A percentile compares a stretch with the other conserved stretches of the same genome.
Conservation (phyloP, 2,329 filamentous ascomycete species). For the Talaromyces sp. region DNA sequence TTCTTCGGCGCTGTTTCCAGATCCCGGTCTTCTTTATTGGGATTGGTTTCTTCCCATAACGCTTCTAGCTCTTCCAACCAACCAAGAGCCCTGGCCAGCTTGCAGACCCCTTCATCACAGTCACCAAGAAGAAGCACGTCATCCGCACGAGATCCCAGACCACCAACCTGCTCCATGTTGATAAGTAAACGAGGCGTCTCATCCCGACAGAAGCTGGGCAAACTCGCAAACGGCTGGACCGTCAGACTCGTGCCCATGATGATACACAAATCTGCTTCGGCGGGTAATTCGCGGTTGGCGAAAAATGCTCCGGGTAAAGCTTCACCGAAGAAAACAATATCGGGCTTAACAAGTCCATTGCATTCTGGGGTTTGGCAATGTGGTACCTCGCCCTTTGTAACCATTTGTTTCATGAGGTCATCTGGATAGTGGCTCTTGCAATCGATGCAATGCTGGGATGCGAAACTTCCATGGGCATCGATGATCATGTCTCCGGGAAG, state of each 20-base stretch:
- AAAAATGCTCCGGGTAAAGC: constrained; percentile 63
- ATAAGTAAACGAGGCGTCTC: constrained; percentile 73
- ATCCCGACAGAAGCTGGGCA: constrained; percentile 61
- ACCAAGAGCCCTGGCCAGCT: constrained; percentile 71
- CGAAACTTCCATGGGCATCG: constrained; percentile 94
- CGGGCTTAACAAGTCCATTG: constrained; percentile 78
- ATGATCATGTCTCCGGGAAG: constrained; percentile 76
- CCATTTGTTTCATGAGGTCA: constrained; percentile 65
- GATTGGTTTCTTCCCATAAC: constrained; percentile 65
- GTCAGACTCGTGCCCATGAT: constrained; percentile 83
- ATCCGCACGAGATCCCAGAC: constrained; percentile 68
- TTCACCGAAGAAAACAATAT: constrained; percentile 93
- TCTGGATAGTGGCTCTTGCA: constrained; percentile 70
- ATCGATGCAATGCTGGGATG: constrained; percentile 83
- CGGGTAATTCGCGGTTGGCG: constrained; percentile 50
- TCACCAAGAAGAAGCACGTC: constrained; percentile 80
- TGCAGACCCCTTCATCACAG: constrained; percentile 75
- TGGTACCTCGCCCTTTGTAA: constrained; percentile 64
- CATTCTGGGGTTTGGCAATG: constrained; percentile 60
- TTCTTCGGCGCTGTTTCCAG: constrained; percentile 33
- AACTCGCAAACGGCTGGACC: constrained; percentile 81
- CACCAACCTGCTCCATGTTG: constrained; percentile 79
- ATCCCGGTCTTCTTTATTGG: constrained; percentile 52
- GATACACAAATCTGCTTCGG: constrained; percentile 68
- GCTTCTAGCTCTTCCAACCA: constrained; percentile 80